Evolutionary conservation across 257 asterid species (phyloP).

Genomic region (Penstemon eatonii): DNA sequence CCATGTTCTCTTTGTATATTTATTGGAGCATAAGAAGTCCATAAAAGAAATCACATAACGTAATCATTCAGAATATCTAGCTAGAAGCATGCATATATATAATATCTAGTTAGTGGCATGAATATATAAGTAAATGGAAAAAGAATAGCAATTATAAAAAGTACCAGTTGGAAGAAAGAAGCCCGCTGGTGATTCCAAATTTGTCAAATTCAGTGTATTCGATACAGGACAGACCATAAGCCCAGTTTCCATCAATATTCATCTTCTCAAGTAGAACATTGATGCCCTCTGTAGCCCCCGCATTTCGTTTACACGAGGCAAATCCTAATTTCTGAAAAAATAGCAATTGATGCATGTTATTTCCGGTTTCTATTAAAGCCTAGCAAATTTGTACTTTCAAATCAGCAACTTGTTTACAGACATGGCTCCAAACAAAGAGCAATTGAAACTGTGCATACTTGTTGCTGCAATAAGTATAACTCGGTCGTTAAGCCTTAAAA

Average conservation of each 20-base stretch:
- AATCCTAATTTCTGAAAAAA: slow-evolving; percentile 86
- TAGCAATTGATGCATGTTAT: slow-evolving; percentile 24
- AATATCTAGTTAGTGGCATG: neutral
- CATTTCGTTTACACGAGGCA: slow-evolving; percentile 81
- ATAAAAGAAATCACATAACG: neutral
- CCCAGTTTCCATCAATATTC: slow-evolving; percentile 79
- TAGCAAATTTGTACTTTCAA: slow-evolving; percentile 12
- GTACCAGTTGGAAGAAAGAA: slow-evolving; percentile 59
- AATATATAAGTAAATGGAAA: slow-evolving; percentile 7
- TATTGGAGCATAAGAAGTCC: neutral
- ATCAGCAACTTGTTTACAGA: slow-evolving; percentile 16
- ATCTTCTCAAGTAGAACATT: slow-evolving; percentile 89
- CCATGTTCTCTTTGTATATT: neutral
- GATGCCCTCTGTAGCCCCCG: slow-evolving; percentile 97
- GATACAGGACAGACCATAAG: slow-evolving; percentile 87
- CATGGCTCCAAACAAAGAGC: slow-evolving; percentile 19
- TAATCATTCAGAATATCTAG: neutral
- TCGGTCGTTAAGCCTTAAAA: neutral
- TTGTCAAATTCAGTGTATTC: slow-evolving; percentile 97
- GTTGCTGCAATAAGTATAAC: slow-evolving; percentile 17
- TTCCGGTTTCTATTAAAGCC: slow-evolving; percentile 15
- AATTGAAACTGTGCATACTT: neutral
- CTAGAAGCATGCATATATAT: neutral
- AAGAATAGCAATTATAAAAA: slow-evolving; percentile 22
- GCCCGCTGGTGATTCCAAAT: slow-evolving; percentile 61